Conservation (phyloP, 164 flowering plant species). For the Umbellularia californica region DNA sequence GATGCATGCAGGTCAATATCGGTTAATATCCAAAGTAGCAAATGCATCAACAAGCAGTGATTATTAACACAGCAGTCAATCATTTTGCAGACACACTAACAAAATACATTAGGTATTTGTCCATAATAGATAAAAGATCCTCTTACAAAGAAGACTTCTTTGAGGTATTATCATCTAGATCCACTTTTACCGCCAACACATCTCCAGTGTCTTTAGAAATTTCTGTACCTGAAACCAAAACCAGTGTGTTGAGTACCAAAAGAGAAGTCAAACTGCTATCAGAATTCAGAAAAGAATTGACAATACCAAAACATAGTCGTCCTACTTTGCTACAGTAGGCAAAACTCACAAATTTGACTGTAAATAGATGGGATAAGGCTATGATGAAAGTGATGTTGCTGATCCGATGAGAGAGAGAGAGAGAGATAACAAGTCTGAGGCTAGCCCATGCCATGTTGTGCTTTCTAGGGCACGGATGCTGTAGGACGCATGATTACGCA, state of each 20-base stretch:
- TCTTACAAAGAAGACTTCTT: constrained; percentile 34
- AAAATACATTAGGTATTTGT: constrained; percentile 1
- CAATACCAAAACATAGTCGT: too few relatives aligned
- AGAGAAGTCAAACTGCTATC: constrained; percentile 1
- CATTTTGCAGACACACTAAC: neutral
- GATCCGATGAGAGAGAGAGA: too few relatives aligned
- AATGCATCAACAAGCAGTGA: neutral
- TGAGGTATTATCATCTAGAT: constrained; percentile 16
- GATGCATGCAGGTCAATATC: neutral
- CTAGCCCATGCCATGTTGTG: too few relatives aligned
- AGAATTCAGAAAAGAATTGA: neutral
- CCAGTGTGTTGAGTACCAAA: constrained; percentile 1
- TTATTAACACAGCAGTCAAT: neutral
- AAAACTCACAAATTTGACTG: too few relatives aligned
- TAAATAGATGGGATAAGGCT: too few relatives aligned
- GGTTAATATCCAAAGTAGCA: neutral
- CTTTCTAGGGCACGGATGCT: too few relatives aligned
- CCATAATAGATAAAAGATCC: constrained; percentile 9
- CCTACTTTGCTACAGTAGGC: too few relatives aligned
- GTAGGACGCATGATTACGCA: too few relatives aligned
- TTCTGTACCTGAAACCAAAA: constrained; percentile 21
- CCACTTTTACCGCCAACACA: constrained; percentile 13
- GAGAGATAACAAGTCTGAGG: too few relatives aligned
- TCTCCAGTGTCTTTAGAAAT: constrained; percentile 22
- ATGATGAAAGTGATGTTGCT: too few relatives aligned